Evolutionary conservation across 805 yeast genomes (phyloP), one percentile per base, ranked within the genome.

Genomic region (Saccharomycopsis guyanensis): DNA sequence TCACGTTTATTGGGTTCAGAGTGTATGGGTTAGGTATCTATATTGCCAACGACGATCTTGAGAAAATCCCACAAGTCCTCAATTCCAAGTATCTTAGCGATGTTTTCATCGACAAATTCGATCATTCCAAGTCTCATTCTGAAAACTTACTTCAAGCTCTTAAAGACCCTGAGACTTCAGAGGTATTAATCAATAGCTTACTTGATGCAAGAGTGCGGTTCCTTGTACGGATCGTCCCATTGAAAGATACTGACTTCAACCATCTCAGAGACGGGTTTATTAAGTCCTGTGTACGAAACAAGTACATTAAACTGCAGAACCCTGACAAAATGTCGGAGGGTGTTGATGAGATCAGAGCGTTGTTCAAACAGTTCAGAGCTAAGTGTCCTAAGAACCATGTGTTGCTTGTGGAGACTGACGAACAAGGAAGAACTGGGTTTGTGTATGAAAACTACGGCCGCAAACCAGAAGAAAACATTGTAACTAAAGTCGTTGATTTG

Each of bases 11-110:
- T 36, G 71, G 73, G 22, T 78, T 93, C 68, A 86, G 80, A 56
- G 96, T 93, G 1, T 91, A 91, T 59, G 95, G 86, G 0, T 69
- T 86, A 33, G 97, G 96, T 0, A 65, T 93, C 5, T 91, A 91
- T 59, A 68, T 86, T 35, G 82, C 87, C 4, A 60, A 69, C 4
- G 71, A 73, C 0, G 96, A 87, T 57, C 56, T 70, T 13, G 45
- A 58, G 5, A 52, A 67, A 42, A 59, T 75, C 3, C 58, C 69
- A 2, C 52, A 62, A 5, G 67, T 75, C 3, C 56, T 78, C 23
- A 66, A 68, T 53, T 66, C 78, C 0, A 66, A 60, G 3, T 73
- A 58, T 45, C 53, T 75, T 13, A 65, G 72, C 3, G 43, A 51
- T 1, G 56, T 63, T 0, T 64, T 66, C 48, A 61, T 66, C 32